phyloP scores from a whole-genome alignment of 345 rosid genomes.

The Eucalyptus paniculata region DNA sequence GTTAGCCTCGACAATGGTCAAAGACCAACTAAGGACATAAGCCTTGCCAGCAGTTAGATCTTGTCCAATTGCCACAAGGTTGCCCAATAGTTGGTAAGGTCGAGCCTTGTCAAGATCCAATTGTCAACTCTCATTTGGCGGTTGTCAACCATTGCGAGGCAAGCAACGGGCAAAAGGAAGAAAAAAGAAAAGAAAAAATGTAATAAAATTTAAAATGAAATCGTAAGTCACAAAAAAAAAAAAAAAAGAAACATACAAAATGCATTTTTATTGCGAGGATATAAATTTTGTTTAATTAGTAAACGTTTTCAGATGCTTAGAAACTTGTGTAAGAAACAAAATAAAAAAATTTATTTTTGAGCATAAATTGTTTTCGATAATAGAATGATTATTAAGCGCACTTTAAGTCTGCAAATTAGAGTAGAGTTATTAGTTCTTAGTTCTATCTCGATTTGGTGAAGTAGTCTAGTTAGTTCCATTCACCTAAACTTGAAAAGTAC shows the following conservation, averaged over 20 bases:
- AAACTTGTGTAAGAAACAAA: too few relatives aligned
- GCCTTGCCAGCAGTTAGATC: rapidly evolving
- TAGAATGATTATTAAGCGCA: rapidly evolving
- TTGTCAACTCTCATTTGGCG: too few relatives aligned
- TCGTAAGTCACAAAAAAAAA: too few relatives aligned
- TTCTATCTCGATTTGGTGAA: not conserved
- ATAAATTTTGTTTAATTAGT: too few relatives aligned
- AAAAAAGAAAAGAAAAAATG: too few relatives aligned
- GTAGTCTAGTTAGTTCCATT: not conserved
- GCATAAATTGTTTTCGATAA: rapidly evolving
- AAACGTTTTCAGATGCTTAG: rapidly evolving
- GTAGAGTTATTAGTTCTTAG: not conserved
- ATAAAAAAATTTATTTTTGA: too few relatives aligned
- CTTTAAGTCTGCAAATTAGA: not conserved
- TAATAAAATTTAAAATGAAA: too few relatives aligned
- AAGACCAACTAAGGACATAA: too few relatives aligned
- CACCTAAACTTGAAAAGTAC: not conserved
- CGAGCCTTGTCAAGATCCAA: rapidly evolving
- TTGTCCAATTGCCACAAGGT: rapidly evolving
- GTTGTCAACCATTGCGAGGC: rapidly evolving
- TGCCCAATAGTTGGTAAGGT: rapidly evolving
- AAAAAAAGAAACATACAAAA: rapidly evolving
- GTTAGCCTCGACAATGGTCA: rapidly evolving
- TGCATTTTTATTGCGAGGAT: too few relatives aligned
- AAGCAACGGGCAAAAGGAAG: rapidly evolving